Evolutionary conservation across 2,329 filamentous ascomycete genomes (phyloP).

Genomic region (Fusarium dlaminii): DNA sequence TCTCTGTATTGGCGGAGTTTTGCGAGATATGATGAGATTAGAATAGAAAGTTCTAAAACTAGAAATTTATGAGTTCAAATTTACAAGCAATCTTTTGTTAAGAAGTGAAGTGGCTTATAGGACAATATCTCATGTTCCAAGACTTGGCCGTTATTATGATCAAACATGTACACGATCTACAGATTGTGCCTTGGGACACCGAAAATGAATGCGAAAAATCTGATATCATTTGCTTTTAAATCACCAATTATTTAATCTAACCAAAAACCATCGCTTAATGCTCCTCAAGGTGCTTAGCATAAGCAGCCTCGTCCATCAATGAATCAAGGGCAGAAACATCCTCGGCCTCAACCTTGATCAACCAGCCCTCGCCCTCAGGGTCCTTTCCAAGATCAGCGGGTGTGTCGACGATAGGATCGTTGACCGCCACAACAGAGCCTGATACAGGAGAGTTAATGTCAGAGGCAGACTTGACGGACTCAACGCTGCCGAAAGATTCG

Average conservation of each 20-base stretch:
- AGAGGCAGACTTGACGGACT: conserved; percentile 91
- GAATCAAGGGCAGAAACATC: conserved; percentile 65
- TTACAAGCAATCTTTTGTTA: background rate
- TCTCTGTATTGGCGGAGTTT: conserved; percentile 27
- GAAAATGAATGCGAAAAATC: background rate
- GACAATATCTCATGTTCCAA: background rate
- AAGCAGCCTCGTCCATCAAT: conserved; percentile 77
- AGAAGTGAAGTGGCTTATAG: background rate
- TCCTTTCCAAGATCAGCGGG: conserved; percentile 69
- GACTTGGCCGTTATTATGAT: background rate
- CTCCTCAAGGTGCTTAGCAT: conserved; percentile 51
- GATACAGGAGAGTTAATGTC: conserved; percentile 85
- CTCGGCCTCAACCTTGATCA: conserved; percentile 78
- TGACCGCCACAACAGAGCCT: conserved; percentile 76
- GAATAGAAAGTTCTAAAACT: conserved; percentile 18
- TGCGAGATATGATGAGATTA: conserved; percentile 19
- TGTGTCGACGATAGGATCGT: conserved; percentile 52
- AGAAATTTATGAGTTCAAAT: conserved; percentile 2
- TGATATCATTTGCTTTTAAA: conserved; percentile 34
- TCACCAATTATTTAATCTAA: conserved; percentile 14
- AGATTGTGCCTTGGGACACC: background rate
- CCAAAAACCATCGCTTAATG: conserved; percentile 12
- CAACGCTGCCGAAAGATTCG: conserved; percentile 86
- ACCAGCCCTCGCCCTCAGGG: conserved; percentile 82
- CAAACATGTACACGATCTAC: too few species aligned